phyloP scores from a whole-genome alignment of 1,139 yeast species.

The Blastobotrys illinoisensis region DNA sequence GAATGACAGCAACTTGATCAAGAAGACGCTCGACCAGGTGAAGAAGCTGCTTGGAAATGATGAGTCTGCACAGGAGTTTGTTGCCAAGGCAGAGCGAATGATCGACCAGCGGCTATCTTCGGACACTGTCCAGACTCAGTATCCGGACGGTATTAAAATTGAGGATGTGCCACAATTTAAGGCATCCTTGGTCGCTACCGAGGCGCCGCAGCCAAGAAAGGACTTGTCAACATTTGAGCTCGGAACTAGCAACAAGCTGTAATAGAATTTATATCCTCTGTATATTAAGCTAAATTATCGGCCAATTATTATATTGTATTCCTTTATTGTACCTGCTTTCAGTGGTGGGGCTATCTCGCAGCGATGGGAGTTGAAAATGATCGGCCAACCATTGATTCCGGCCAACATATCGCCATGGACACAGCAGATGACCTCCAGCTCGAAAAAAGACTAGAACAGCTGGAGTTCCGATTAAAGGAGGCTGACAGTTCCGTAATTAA shows the following conservation, averaged over 20 bases:
- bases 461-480: not conserved
- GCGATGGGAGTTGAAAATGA: not conserved
- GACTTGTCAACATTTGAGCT: constrained; percentile 25
- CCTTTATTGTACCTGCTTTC: too few species aligned
- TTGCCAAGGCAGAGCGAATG: constrained; percentile 10
- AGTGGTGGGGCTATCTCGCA: not conserved
- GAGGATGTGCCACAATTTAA: constrained; percentile 29
- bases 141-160: constrained; percentile 22
- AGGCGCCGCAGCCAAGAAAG: constrained; percentile 32
- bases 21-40: constrained; percentile 4
- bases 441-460: not conserved
- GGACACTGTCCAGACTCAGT: constrained; percentile 9
- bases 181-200: constrained; percentile 26
- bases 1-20: constrained; percentile 3
- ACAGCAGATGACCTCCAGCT: not conserved
- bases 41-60: constrained; percentile 4
- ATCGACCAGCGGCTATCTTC: constrained; percentile 11
- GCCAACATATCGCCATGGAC: not conserved
- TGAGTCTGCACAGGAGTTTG: constrained; percentile 14
- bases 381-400: not conserved
- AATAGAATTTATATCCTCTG: not conserved
- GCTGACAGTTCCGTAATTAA: not conserved
- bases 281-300: not conserved
- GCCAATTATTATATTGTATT: not conserved
- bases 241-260: not conserved